phyloP scores from a whole-genome alignment of 192 early-diverging fungal species.

The Helicostylum pulchrum region DNA sequence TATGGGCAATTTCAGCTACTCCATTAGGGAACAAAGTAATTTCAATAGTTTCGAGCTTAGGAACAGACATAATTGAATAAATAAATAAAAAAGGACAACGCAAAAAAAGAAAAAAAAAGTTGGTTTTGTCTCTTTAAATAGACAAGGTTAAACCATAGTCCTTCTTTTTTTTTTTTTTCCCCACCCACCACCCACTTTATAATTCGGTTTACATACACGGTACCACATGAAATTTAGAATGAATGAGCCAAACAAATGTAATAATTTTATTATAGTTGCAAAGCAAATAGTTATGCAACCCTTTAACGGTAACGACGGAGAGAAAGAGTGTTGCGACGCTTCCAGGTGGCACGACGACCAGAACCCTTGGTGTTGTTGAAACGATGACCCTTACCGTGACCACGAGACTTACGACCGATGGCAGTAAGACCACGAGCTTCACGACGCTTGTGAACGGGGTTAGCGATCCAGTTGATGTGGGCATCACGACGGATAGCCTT shows the following conservation, averaged over 20 bases:
- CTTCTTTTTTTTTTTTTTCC: too few relatives aligned
- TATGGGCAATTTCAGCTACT: conserved; percentile 60
- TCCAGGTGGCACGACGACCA: conserved; percentile 91
- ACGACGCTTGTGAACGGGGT: conserved; percentile 97
- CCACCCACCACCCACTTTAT: too few relatives aligned
- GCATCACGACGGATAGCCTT: conserved; percentile 98
- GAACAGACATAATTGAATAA: not conserved
- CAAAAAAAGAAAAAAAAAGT: not conserved
- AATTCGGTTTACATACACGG: too few relatives aligned
- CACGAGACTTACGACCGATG: conserved; percentile 95
- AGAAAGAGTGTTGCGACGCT: conserved; percentile 92
- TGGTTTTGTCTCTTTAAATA: too few relatives aligned
- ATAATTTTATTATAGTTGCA: not conserved
- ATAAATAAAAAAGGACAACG: not conserved
- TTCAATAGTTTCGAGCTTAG: conserved; percentile 44
- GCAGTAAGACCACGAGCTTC: conserved; percentile 96
- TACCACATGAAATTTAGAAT: too few relatives aligned
- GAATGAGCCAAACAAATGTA: too few relatives aligned
- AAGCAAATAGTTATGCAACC: not conserved
- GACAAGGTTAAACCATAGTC: too few relatives aligned
- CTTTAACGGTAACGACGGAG: conserved; percentile 90
- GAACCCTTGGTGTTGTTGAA: conserved; percentile 97
- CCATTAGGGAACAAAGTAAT: conserved; percentile 44
- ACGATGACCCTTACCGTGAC: conserved; percentile 93
- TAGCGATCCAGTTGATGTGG: conserved; percentile 99